Conservation (phyloP, 192 early-diverging fungal genomes). For the Backusella tarrabulga region DNA sequence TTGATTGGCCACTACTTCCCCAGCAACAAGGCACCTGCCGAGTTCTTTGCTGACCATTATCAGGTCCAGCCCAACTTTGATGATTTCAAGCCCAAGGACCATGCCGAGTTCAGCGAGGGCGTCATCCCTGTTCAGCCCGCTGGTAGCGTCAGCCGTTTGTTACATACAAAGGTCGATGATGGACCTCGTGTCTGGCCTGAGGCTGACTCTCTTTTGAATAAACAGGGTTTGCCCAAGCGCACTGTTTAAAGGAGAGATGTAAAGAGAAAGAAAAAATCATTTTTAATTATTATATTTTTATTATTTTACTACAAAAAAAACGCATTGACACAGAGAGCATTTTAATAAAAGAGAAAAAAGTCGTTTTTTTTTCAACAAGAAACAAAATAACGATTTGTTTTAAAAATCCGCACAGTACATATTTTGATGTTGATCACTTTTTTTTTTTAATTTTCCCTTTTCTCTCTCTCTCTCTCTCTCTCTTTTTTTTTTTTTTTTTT, state of each 20-base stretch:
- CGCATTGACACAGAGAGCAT: not conserved
- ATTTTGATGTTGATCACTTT: not conserved
- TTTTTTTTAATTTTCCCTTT: not conserved
- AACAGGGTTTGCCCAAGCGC: conserved; percentile 58
- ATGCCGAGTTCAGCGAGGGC: conserved; percentile 50
- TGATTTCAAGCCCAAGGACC: conserved; percentile 39
- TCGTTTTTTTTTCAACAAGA: not conserved
- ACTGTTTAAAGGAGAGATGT: conserved; percentile 4
- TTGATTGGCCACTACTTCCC: conserved; percentile 89
- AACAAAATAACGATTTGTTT: not conserved
- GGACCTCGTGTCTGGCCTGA: conserved; percentile 83
- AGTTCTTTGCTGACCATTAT: conserved; percentile 60
- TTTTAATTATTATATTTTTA: not conserved
- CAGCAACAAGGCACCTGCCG: conserved; percentile 32
- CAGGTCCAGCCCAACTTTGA: conserved; percentile 21
- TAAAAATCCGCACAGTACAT: not conserved
- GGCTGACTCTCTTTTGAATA: conserved; percentile 56
- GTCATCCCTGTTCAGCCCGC: conserved; percentile 59
- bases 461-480: too few species aligned
- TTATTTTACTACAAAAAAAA: not conserved
- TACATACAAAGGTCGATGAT: conserved; percentile 89
- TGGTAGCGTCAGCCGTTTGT: conserved; percentile 81
- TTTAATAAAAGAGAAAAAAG: not conserved
- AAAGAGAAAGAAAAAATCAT: not conserved
- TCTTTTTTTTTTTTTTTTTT: conserved; percentile 2